Conservation (phyloP, 257 asterid genomes). For the Solanum infundibuliforme region DNA sequence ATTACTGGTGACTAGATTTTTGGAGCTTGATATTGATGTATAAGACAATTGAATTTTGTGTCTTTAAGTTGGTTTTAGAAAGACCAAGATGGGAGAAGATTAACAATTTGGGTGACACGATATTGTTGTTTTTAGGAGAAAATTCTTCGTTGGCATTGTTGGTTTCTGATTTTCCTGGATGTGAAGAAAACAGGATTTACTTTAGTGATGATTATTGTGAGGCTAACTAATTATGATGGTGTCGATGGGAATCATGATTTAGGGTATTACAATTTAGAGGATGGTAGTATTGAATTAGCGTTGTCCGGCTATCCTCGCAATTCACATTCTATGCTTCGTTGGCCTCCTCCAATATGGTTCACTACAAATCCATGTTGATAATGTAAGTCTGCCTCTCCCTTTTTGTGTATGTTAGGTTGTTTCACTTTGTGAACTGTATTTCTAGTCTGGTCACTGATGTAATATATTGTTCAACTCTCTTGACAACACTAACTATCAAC, state of each 20-base stretch:
- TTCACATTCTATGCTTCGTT: slow-evolving; percentile 21
- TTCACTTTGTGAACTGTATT: not conserved
- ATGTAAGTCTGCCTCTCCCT: slow-evolving; percentile 10
- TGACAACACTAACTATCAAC: not conserved
- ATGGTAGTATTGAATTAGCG: slow-evolving; percentile 28
- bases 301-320: slow-evolving; percentile 41
- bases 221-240: slow-evolving; percentile 25
- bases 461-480: not conserved
- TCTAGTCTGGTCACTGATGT: not conserved
- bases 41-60: slow-evolving; percentile 41
- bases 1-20: slow-evolving; percentile 38
- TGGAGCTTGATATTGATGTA: slow-evolving; percentile 46
- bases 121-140: slow-evolving; percentile 52
- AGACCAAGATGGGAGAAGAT: slow-evolving; percentile 39
- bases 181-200: slow-evolving; percentile 53
- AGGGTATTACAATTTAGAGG: slow-evolving; percentile 52
- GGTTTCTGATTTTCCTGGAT: slow-evolving; percentile 48
- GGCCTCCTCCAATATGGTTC: slow-evolving; percentile 60
- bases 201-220: slow-evolving; percentile 62
- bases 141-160: slow-evolving; percentile 47
- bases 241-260: slow-evolving; percentile 46
- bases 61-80: slow-evolving; percentile 33
- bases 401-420: not conserved
- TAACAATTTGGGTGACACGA: slow-evolving; percentile 31
- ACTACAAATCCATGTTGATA: slow-evolving; percentile 44